Evolutionary conservation across 108 stramenopile genomes (phyloP).

Genomic region (Cyclotella cryptica): DNA sequence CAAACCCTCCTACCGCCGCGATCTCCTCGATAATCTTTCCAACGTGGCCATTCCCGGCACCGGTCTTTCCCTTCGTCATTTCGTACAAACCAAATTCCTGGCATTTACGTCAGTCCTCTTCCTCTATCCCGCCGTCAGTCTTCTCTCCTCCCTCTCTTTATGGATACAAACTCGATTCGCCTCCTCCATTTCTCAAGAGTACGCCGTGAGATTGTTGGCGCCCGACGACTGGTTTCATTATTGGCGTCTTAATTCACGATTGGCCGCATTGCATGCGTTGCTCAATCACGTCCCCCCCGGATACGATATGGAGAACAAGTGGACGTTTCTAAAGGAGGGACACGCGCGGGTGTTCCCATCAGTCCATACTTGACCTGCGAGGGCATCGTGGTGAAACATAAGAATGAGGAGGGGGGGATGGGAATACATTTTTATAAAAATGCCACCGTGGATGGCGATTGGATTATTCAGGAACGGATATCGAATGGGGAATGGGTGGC

Average conservation of each 20-base stretch:
- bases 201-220: slow-evolving; percentile 83
- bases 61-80: slow-evolving; percentile 84
- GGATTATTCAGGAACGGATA: slow-evolving; percentile 97
- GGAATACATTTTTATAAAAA: slow-evolving; percentile 96
- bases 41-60: slow-evolving; percentile 99
- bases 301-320: slow-evolving; percentile 97
- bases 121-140: slow-evolving; percentile 80
- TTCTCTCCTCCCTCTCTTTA: slow-evolving; percentile 71
- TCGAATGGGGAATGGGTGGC: slow-evolving; percentile 80
- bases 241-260: slow-evolving; percentile 96
- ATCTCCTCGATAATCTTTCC: slow-evolving; percentile 91
- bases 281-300: slow-evolving; percentile 77
- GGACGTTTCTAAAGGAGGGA: slow-evolving; percentile 94
- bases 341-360: slow-evolving; percentile 82
- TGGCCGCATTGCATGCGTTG: slow-evolving; percentile 93
- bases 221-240: slow-evolving; percentile 97
- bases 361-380: slow-evolving; percentile 88
- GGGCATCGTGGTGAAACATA: slow-evolving; percentile 95
- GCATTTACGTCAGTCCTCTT: slow-evolving; percentile 71
- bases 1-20: slow-evolving; percentile 84
- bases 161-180: slow-evolving; percentile 60
- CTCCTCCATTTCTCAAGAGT: slow-evolving; percentile 68
- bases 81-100: slow-evolving; percentile 57
- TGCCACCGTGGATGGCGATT: slow-evolving; percentile 94
- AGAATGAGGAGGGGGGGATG: slow-evolving; percentile 98